Evolutionary conservation across 2,329 filamentous ascomycete genomes (phyloP), one percentile per base, ranked within the genome.

Genomic region (Thielaviopsis populi): DNA sequence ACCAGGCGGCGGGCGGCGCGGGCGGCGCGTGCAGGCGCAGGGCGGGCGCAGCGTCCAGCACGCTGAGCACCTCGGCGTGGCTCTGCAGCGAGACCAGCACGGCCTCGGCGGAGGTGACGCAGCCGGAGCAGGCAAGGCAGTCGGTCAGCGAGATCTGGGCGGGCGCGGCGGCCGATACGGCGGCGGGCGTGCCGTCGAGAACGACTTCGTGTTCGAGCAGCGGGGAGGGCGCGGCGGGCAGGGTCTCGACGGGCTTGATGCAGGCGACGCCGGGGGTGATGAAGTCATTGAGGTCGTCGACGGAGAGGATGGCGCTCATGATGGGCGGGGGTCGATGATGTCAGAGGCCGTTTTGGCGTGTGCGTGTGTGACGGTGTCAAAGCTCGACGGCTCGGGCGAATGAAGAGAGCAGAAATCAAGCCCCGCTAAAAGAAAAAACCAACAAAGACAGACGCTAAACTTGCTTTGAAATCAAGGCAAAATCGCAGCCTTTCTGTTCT

Each of bases 281-380:
- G 77, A 99, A 99, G 79, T 99, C 94, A 79, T 99, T 99, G 67
- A 99, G 80, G 74, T 96, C 91, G 78, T 99, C 92, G 71, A 88
- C 87, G 64, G 91, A 97, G 70, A 99, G 87, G 71, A 99, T 99
- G 67, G 94, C 94, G 73, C 91, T 96, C 94, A 99, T 99, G 67
- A 73, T 79, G 7, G 27, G 41, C n/a, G 13, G 33, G 58, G 17
- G 50, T 56, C 27, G 50, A 56, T 56, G 50, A 56, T 56, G 50
- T 56, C 27, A 56, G 50, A 46, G 15, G 50, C 50, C 17, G 15
- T 4, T 15, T 15, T 15, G 11, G 15, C 8, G n/a, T 48, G 43
- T 54, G 17, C 7, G 30, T 33, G 30, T 33, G 3, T 37, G 33
- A 37, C 33, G 3, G 7, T 56, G 30, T 56, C 27, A 17, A 56